phyloP scores from a whole-genome alignment of 768 basidiomycete species.

The Termitomyces sp. region DNA sequence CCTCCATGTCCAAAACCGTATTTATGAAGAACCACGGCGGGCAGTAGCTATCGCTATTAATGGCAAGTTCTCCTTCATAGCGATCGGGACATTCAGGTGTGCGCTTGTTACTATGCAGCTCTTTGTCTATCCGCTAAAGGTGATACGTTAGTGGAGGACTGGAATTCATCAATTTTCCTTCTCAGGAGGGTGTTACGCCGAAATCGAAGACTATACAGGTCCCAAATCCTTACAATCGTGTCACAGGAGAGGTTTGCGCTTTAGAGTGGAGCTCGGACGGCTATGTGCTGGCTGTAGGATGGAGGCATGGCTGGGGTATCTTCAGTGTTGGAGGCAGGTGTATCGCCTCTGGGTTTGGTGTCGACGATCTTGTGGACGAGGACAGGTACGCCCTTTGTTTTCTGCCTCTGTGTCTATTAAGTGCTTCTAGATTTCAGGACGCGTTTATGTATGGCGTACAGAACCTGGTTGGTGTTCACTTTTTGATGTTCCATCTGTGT shows the following conservation, averaged over 20 bases:
- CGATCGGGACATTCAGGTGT: constrained; percentile 74
- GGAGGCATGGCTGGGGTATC: constrained; percentile 86
- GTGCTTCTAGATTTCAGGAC: constrained; percentile 60
- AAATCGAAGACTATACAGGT: constrained; percentile 59
- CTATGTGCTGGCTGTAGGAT: constrained; percentile 90
- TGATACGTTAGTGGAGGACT: constrained; percentile 52
- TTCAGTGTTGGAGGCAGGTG: constrained; percentile 89
- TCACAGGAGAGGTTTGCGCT: constrained; percentile 57
- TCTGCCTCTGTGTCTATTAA: constrained; percentile 5
- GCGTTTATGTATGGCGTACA: constrained; percentile 80
- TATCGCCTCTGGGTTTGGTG: constrained; percentile 72
- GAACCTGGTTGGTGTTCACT: constrained; percentile 54
- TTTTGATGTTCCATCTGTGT: background rate
- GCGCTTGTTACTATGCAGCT: background rate
- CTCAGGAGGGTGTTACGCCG: constrained; percentile 52
- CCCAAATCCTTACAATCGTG: constrained; percentile 57
- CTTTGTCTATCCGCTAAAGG: background rate
- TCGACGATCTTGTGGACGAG: constrained; percentile 58
- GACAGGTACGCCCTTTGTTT: constrained; percentile 35
- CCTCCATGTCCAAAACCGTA: constrained; percentile 18
- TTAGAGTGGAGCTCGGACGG: constrained; percentile 96
- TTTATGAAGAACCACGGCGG: constrained; percentile 63
- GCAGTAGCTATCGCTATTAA: constrained; percentile 71
- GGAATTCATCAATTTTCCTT: constrained; percentile 66
- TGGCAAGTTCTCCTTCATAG: constrained; percentile 75